Evolutionary conservation across 2,329 filamentous ascomycete species (phyloP).

Genomic region (Hortaea werneckii): DNA sequence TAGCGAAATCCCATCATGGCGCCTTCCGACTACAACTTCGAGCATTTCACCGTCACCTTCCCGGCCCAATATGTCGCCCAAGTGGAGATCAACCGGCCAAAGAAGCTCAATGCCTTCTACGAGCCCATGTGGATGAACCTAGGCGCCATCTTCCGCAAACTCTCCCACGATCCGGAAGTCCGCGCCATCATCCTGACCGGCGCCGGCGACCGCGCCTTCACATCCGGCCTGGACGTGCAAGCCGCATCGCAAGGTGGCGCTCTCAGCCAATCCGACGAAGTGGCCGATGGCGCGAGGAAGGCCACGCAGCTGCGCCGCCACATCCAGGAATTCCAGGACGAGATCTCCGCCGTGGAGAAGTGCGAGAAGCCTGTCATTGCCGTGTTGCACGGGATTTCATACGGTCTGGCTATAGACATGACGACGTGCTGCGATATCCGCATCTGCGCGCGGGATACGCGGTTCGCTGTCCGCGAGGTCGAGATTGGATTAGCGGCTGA

Average conservation of each 20-base stretch:
- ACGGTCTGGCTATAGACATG: constrained; percentile 66
- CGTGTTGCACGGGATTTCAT: constrained; percentile 66
- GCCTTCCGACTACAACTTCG: constrained; percentile 7
- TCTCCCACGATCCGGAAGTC: constrained; percentile 62
- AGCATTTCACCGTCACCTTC: constrained; percentile 62
- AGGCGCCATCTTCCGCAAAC: constrained; percentile 56
- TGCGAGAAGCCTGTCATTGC: constrained; percentile 88
- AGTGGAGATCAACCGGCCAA: constrained; percentile 79
- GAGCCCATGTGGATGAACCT: constrained; percentile 82
- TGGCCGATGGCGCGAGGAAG: constrained; percentile 18
- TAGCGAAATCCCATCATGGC: constrained; percentile 1
- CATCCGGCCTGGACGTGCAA: constrained; percentile 68
- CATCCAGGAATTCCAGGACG: constrained; percentile 71
- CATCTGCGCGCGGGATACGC: constrained; percentile 45
- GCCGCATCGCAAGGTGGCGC: constrained; percentile 11
- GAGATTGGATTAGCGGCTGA: constrained; percentile 74
- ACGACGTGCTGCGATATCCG: constrained; percentile 60
- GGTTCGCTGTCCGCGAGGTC: constrained; percentile 68
- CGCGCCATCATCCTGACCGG: constrained; percentile 72
- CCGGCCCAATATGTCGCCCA: constrained; percentile 69
- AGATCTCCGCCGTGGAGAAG: constrained; percentile 64
- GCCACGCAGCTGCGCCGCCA: constrained; percentile 47
- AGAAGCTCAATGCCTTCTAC: constrained; percentile 81
- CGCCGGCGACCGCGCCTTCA: constrained; percentile 75
- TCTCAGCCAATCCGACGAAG: neutral